phyloP scores from a whole-genome alignment of 257 asterid species.

The Fraxinus americana region DNA sequence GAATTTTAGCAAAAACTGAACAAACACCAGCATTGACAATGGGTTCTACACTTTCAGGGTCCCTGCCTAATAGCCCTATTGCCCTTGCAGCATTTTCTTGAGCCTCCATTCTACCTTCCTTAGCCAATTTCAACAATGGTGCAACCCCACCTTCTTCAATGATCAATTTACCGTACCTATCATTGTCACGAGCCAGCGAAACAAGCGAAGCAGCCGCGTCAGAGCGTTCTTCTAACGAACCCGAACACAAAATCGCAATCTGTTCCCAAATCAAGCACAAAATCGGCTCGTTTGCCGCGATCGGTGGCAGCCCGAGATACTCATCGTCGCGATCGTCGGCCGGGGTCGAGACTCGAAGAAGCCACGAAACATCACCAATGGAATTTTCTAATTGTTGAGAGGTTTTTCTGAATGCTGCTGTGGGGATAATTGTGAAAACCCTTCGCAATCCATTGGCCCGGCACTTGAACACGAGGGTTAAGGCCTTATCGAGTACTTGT shows the following conservation, averaged over 20 bases:
- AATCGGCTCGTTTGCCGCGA: conserved; percentile 78
- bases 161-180: conserved; percentile 65
- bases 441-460: conserved; percentile 61
- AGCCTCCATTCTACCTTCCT: conserved; percentile 73
- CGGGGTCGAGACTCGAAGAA: conserved; percentile 69
- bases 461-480: conserved; percentile 61
- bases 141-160: conserved; percentile 85
- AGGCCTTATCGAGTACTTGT: conserved; percentile 66
- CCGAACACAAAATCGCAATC: conserved; percentile 60
- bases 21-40: conserved; percentile 75
- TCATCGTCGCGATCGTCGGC: conserved; percentile 69
- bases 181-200: conserved; percentile 72
- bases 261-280: conserved; percentile 79
- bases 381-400: conserved; percentile 69
- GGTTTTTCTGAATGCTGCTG: conserved; percentile 55
- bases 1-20: conserved; percentile 74
- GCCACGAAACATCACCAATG: conserved; percentile 78
- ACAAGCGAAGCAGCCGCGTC: conserved; percentile 70
- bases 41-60: conserved; percentile 74
- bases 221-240: conserved; percentile 55
- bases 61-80: conserved; percentile 69
- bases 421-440: conserved; percentile 64
- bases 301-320: conserved; percentile 68
- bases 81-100: conserved; percentile 78
- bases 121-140: conserved; percentile 65